Evolutionary conservation across 108 stramenopile species (phyloP).

Genomic region (Discostella stelligeroides): DNA sequence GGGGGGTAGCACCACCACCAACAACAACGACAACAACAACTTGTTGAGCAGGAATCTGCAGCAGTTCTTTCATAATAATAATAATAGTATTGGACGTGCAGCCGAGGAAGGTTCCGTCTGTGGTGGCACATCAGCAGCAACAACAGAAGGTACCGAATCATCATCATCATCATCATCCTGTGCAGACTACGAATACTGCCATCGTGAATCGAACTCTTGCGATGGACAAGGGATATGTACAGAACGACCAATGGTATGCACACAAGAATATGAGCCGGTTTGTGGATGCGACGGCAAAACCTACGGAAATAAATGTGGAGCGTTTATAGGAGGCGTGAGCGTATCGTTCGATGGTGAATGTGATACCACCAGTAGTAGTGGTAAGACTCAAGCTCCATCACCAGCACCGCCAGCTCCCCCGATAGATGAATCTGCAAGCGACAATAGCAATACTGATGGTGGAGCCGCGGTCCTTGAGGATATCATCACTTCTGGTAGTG

Average conservation of each 20-base stretch:
- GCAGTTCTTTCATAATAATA: no score
- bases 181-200: neutral
- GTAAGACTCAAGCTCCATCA: neutral
- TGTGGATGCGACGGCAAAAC: neutral
- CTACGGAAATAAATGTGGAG: neutral
- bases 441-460: neutral
- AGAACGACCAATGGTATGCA: constrained; percentile 1
- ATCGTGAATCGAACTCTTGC: neutral
- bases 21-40: no score
- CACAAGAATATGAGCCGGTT: neutral
- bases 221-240: neutral
- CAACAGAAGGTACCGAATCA: no score
- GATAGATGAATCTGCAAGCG: no score
- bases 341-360: neutral
- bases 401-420: neutral
- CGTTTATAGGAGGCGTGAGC: neutral
- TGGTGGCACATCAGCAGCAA: no score
- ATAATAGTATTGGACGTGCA: no score
- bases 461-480: neutral
- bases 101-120: no score
- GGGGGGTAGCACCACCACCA: no score
- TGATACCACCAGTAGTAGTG: no score
- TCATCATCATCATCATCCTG: neutral
- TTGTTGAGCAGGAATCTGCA: no score
- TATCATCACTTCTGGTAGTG: no score